A percentile compares a stretch with the other conserved stretches of the same genome.
Evolutionary conservation across 192 early-diverging fungal species (phyloP).

Genomic region (Coemansia sp.): DNA sequence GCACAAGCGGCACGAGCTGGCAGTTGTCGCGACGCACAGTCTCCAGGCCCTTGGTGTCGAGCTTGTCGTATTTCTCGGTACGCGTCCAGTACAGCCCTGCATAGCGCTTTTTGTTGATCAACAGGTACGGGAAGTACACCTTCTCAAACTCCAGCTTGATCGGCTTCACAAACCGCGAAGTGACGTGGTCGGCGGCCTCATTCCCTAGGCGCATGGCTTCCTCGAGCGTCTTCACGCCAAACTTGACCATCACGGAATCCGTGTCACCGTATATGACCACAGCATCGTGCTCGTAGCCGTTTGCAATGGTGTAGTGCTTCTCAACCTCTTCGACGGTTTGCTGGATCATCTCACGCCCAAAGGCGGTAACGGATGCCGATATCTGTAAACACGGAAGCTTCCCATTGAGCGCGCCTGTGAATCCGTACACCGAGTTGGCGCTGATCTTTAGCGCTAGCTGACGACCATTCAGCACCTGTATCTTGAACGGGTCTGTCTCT

Average conservation of each 20-base stretch:
- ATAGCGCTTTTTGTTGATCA: conserved; percentile 99
- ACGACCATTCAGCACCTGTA: conserved; percentile 91
- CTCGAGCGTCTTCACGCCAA: conserved; percentile 76
- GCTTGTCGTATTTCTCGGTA: conserved; percentile 90
- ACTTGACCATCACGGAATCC: conserved; percentile 99
- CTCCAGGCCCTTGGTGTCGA: conserved; percentile 98
- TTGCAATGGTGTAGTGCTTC: conserved; percentile 74
- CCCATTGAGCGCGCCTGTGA: conserved; percentile 92
- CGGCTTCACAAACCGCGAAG: conserved; percentile 80
- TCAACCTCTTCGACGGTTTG: conserved; percentile 83
- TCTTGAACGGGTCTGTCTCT: conserved; percentile 94
- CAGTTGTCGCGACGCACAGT: conserved; percentile 97
- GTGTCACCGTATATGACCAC: conserved; percentile 98
- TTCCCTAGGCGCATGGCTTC: conserved; percentile 86
- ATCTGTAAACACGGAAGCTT: conserved; percentile 91
- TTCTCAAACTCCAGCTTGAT: conserved; percentile 99
- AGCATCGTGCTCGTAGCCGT: conserved; percentile 87
- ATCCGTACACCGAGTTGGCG: conserved; percentile 97
- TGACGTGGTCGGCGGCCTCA: conserved; percentile 86
- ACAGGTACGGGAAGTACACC: conserved; percentile 95
- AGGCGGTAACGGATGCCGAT: conserved; percentile 90
- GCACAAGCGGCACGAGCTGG: conserved; percentile 84
- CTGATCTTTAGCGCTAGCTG: conserved; percentile 95
- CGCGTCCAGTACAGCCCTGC: conserved; percentile 97
- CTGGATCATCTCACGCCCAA: conserved; percentile 96